A percentile compares a stretch with the other conserved stretches of the same genome.
Evolutionary conservation across 2,329 filamentous ascomycete genomes (phyloP).

Genomic region (Davidsoniella eucalypti): DNA sequence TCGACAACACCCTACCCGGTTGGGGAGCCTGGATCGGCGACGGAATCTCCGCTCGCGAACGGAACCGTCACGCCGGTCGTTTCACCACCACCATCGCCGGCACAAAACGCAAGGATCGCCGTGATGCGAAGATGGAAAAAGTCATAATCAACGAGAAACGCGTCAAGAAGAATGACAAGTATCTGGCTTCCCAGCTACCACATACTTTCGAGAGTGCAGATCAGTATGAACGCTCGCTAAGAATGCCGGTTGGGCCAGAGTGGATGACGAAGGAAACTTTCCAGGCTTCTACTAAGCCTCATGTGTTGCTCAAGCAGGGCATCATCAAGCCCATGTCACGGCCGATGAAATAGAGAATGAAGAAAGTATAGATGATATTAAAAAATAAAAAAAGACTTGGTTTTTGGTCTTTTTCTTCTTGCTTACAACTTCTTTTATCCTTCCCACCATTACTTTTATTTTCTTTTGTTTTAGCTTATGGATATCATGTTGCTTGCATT

Average conservation of each 20-base stretch:
- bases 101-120: conserved; percentile 57
- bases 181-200: conserved; percentile 67
- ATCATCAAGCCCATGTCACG: conserved; percentile 76
- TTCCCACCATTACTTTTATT: not conserved
- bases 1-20: conserved; percentile 75
- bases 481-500: no score
- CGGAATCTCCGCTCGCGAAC: conserved; percentile 56
- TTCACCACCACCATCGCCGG: conserved; percentile 54
- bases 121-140: conserved; percentile 64
- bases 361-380: not conserved
- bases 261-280: conserved; percentile 95
- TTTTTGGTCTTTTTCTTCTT: not conserved
- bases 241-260: conserved; percentile 78
- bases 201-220: conserved; percentile 75
- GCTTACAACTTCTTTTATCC: not conserved
- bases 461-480: no score
- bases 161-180: conserved; percentile 80
- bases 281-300: conserved; percentile 76
- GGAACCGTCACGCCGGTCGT: conserved; percentile 44
- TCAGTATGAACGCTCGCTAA: conserved; percentile 80
- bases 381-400: no score
- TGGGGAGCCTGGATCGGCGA: conserved; percentile 89
- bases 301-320: conserved; percentile 79
- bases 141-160: conserved; percentile 90
- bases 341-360: conserved; percentile 31